A percentile compares a stretch with the other conserved stretches of the same genome.
Evolutionary conservation across 106 monocot genomes (phyloP).

Genomic region (Dendrobium huoshanense): DNA sequence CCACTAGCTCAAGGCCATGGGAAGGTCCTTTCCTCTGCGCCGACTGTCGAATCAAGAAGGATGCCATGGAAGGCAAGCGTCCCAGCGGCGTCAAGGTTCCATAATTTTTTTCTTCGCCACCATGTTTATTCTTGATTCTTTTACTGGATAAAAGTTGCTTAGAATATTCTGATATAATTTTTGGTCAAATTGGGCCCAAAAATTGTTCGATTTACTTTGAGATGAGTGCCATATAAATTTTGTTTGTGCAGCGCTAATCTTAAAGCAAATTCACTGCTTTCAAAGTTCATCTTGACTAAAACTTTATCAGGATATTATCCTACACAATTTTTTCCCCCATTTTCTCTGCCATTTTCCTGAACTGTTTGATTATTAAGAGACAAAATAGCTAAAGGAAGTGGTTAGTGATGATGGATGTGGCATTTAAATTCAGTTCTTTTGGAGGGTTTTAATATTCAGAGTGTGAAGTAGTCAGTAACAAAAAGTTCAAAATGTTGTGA

Average conservation of each 20-base stretch:
- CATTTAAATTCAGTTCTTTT: slow-evolving; percentile 4
- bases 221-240: too few species aligned
- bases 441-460: background rate
- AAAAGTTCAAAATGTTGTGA: background rate
- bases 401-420: background rate
- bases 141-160: background rate
- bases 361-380: background rate
- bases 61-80: slow-evolving; percentile 69
- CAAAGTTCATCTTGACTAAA: too few species aligned
- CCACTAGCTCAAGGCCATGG: slow-evolving; percentile 89
- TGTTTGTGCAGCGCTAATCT: too few species aligned
- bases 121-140: slow-evolving; percentile 2
- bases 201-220: slow-evolving; percentile 3
- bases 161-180: too few species aligned
- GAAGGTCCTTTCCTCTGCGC: slow-evolving; percentile 94
- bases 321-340: background rate
- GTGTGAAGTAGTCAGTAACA: background rate
- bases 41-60: slow-evolving; percentile 82
- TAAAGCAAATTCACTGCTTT: too few species aligned
- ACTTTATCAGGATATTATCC: too few species aligned
- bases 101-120: slow-evolving; percentile 1
- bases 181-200: too few species aligned
- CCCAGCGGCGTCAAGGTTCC: slow-evolving; percentile 51
- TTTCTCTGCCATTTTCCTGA: slow-evolving; percentile 21
- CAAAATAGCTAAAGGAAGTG: background rate